Conservation (phyloP, 352 stramenopile genomes). For the Phytopythium helicoides region DNA sequence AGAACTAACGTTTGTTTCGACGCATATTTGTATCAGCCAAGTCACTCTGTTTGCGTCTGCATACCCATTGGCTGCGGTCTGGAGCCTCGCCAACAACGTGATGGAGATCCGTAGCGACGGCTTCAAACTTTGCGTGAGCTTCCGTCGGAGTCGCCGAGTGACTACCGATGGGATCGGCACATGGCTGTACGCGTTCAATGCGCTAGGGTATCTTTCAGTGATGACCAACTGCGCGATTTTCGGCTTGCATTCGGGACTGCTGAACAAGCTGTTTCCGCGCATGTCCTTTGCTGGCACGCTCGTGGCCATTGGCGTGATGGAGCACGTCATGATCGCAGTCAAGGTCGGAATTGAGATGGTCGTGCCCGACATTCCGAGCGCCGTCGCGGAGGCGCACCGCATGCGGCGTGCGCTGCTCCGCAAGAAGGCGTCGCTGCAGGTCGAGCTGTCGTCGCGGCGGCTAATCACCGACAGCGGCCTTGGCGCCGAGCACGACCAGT, state of each 20-base stretch:
- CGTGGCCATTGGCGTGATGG: slow-evolving; percentile 54
- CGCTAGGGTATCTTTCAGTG: slow-evolving; percentile 90
- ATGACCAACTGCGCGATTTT: slow-evolving; percentile 95
- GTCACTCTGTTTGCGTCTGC: slow-evolving; percentile 94
- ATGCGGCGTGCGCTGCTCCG: slow-evolving; percentile 59
- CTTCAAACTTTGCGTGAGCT: slow-evolving; percentile 92
- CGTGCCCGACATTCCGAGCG: slow-evolving; percentile 62
- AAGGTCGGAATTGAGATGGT: slow-evolving; percentile 83
- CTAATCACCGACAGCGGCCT: slow-evolving; percentile 14
- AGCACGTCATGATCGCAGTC: slow-evolving; percentile 75
- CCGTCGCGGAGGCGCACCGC: slow-evolving; percentile 61
- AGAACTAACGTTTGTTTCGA: too few relatives aligned
- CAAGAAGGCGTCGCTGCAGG: slow-evolving; percentile 73
- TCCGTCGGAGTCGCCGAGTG: slow-evolving; percentile 65
- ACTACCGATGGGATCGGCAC: slow-evolving; percentile 87
- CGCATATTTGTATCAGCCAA: too few relatives aligned
- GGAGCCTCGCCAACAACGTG: slow-evolving; percentile 93
- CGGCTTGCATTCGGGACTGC: slow-evolving; percentile 86
- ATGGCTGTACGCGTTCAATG: slow-evolving; percentile 91
- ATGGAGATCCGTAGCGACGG: slow-evolving; percentile 94
- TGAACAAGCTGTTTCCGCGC: slow-evolving; percentile 64
- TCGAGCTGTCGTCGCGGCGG: slow-evolving; percentile 62
- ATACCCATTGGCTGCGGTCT: slow-evolving; percentile 91
- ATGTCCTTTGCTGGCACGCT: slow-evolving; percentile 61
- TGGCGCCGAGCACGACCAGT: slow-evolving; percentile 11